Percentiles rank a stretch among this genome's conserved stretches.
Evolutionary conservation across 2,329 filamentous ascomycete genomes (phyloP).

Genomic region (Epichloe baconii): DNA sequence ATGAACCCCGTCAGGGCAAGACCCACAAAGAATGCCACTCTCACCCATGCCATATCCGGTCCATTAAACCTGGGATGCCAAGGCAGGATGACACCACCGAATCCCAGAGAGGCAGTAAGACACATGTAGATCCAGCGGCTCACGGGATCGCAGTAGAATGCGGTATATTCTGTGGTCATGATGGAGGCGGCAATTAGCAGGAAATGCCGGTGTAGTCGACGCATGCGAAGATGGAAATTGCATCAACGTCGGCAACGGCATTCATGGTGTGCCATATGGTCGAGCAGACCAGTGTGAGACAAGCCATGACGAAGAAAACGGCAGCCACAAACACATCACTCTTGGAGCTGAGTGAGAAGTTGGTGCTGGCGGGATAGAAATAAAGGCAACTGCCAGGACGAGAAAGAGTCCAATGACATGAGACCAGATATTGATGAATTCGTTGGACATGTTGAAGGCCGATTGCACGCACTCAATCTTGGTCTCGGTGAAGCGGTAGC

Average conservation of each 20-base stretch:
- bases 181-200: conserved; percentile 90
- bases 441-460: conserved; percentile 76
- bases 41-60: conserved; percentile 80
- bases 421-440: conserved; percentile 96
- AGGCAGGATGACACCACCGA: conserved; percentile 79
- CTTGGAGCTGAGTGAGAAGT: conserved; percentile 77
- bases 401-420: conserved; percentile 82
- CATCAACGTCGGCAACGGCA: conserved; percentile 76
- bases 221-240: conserved; percentile 91
- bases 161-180: conserved; percentile 96
- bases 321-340: conserved; percentile 83
- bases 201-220: conserved; percentile 98
- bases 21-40: conserved; percentile 82
- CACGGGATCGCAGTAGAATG: conserved; percentile 91
- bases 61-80: conserved; percentile 96
- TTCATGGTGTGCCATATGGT: conserved; percentile 99
- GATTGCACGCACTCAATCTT: conserved; percentile 82
- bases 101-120: conserved; percentile 65
- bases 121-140: conserved; percentile 79
- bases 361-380: conserved; percentile 80
- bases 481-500: conserved; percentile 88
- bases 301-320: conserved; percentile 91
- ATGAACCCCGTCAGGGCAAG: conserved; percentile 81
- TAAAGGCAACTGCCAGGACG: conserved; percentile 79
- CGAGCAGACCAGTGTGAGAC: conserved; percentile 88